Percentiles rank a stretch among this genome's conserved stretches.
These are phyloP conservation scores for Kodamaea fukazawae DNA, from an alignment of 805 yeast species.

Conservation along the genomic window DNA sequence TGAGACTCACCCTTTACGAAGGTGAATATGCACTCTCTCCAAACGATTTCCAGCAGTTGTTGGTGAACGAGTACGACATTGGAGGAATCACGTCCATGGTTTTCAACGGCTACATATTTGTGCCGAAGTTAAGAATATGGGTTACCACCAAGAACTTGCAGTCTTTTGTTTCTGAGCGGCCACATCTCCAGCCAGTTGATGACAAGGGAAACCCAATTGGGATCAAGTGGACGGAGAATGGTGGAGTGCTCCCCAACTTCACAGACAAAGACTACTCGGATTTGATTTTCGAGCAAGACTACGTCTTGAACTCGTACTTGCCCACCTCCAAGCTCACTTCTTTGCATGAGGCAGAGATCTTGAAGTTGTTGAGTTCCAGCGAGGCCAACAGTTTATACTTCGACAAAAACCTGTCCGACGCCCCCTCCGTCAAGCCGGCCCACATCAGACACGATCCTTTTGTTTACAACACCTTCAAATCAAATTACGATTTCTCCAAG, in stretches of 20 bases:
- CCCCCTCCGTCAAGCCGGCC: conserved; percentile 4
- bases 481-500: conserved; percentile 5
- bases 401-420: conserved; percentile 2
- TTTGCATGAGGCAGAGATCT: conserved; percentile 32
- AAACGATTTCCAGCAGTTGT: conserved; percentile 24
- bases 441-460: conserved; percentile 15
- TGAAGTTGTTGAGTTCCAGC: conserved; percentile 5
- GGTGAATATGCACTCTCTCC: conserved; percentile 38
- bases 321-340: conserved; percentile 28
- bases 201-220: neutral
- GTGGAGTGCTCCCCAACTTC: conserved; percentile 7
- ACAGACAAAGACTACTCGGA: conserved; percentile 24
- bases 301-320: conserved; percentile 30
- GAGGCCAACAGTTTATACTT: conserved; percentile 11
- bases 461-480: conserved; percentile 5
- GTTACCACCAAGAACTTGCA: conserved; percentile 16
- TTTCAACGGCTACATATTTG: conserved; percentile 42
- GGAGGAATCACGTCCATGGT: conserved; percentile 11
- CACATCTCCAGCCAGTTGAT: neutral
- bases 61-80: conserved; percentile 29
- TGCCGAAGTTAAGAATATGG: conserved; percentile 60
- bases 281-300: conserved; percentile 23
- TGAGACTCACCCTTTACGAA: conserved; percentile 30
- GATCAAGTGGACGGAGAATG: conserved; percentile 1
- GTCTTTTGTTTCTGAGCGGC: neutral